Percentiles rank a stretch among this genome's conserved stretches.
Evolutionary conservation across 768 basidiomycete genomes (phyloP).

Genomic region (Hydnomerulius pinastri): DNA sequence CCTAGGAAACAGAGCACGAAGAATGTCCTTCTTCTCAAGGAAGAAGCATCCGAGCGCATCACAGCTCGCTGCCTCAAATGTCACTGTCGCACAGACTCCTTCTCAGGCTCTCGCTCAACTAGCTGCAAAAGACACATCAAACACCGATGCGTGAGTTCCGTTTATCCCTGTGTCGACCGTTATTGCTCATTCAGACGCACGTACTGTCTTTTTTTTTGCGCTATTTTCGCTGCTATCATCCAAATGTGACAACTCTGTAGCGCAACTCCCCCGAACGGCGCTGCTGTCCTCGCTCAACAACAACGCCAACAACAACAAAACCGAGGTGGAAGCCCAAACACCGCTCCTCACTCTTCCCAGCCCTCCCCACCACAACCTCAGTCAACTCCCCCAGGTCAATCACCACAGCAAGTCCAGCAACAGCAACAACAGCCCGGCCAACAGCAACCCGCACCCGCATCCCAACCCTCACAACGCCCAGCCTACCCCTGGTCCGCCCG

Average conservation of each 20-base stretch:
- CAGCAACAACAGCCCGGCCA: conserved; percentile 26
- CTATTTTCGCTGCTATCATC: no score
- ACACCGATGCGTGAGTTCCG: conserved; percentile 39
- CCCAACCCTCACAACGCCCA: conserved; percentile 52
- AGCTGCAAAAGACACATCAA: conserved; percentile 32
- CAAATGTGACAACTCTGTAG: conserved; percentile 8
- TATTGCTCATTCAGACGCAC: neutral
- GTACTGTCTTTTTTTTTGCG: neutral
- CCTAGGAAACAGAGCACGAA: conserved; percentile 58
- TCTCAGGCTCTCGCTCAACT: conserved; percentile 69
- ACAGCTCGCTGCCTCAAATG: conserved; percentile 44
- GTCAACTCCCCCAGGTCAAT: conserved; percentile 15
- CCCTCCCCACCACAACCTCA: conserved; percentile 26
- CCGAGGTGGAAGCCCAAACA: conserved; percentile 35
- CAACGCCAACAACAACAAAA: conserved; percentile 37
- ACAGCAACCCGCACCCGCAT: conserved; percentile 33
- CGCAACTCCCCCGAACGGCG: conserved; percentile 23
- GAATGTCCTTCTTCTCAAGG: conserved; percentile 94
- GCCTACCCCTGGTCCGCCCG: conserved; percentile 86
- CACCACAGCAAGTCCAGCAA: conserved; percentile 35
- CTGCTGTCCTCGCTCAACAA: conserved; percentile 31
- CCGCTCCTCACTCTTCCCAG: conserved; percentile 30
- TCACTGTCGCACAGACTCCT: conserved; percentile 63
- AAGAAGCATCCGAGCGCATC: conserved; percentile 69
- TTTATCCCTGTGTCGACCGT: conserved; percentile 3